Conservation (phyloP, 805 yeast species). For the Scheffersomyces stipitis region DNA sequence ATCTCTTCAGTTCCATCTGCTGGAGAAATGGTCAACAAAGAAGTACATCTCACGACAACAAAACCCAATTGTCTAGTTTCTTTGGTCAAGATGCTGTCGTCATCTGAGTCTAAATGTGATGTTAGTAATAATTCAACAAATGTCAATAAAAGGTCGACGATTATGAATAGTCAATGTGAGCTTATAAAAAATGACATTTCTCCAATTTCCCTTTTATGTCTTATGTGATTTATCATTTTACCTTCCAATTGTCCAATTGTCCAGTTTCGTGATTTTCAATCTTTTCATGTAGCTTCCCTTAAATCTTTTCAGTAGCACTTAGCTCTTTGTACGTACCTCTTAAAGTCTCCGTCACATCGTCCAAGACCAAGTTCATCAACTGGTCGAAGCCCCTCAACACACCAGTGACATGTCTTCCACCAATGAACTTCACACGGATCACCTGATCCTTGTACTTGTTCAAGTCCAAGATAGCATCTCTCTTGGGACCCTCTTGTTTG, state of each 20-base stretch:
- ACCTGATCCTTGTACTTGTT: constrained; percentile 70
- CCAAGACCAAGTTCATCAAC: constrained; percentile 75
- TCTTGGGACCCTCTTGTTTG: constrained; percentile 71
- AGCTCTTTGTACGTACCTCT: constrained; percentile 55
- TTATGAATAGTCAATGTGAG: too few relatives aligned
- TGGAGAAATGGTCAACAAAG: constrained; percentile 71
- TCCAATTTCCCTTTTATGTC: too few relatives aligned
- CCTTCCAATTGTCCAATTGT: too few relatives aligned
- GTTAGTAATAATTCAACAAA: constrained; percentile 19
- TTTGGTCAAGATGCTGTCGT: constrained; percentile 51
- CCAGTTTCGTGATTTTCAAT: too few relatives aligned
- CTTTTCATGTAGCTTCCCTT: too few relatives aligned
- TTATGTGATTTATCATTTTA: too few relatives aligned
- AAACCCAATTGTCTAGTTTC: constrained; percentile 69
- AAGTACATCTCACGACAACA: constrained; percentile 85
- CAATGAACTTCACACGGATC: constrained; percentile 76
- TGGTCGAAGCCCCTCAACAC: constrained; percentile 80
- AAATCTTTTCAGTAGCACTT: background rate
- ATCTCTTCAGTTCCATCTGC: constrained; percentile 68
- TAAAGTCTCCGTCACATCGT: constrained; percentile 64
- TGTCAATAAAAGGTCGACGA: too few relatives aligned
- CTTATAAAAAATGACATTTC: too few relatives aligned
- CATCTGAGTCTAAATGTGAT: constrained; percentile 52
- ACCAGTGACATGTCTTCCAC: constrained; percentile 86
- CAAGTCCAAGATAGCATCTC: constrained; percentile 85